These are phyloP conservation scores for Tanacetum coccineum DNA, from an alignment of 129 eudicot species.

Conservation along the genomic window DNA sequence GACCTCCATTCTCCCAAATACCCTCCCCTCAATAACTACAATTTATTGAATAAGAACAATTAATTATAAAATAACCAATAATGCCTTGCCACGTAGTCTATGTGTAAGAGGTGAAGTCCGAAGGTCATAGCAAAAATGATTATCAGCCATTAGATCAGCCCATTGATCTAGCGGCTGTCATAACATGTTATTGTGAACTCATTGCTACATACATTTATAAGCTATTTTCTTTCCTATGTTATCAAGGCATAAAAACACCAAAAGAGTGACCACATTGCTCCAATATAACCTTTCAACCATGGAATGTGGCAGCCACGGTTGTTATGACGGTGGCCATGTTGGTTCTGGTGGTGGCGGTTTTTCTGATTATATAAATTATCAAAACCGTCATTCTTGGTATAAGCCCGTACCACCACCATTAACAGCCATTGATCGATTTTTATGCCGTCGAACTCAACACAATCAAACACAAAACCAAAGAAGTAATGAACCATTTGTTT, in stretches of 20 bases:
- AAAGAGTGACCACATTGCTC: conserved; percentile 16
- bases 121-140: conserved; percentile 30
- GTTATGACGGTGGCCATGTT: conserved; percentile 15
- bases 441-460: conserved; percentile 26
- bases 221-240: neutral
- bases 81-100: conserved; percentile 18
- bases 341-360: conserved; percentile 12
- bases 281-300: conserved; percentile 24
- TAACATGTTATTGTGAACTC: conserved; percentile 9
- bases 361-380: conserved; percentile 18
- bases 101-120: conserved; percentile 27
- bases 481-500: conserved; percentile 8
- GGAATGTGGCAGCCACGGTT: conserved; percentile 32
- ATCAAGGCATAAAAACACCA: conserved; percentile 17
- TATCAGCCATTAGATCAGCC: conserved; percentile 38
- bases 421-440: conserved; percentile 56
- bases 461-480: conserved; percentile 6
- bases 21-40: conserved; percentile 26
- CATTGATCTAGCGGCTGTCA: conserved; percentile 33
- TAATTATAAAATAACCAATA: conserved; percentile 10
- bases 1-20: conserved; percentile 32
- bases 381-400: conserved; percentile 16
- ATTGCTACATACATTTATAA: conserved; percentile 23
- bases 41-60: neutral
- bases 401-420: conserved; percentile 29